phyloP scores from a whole-genome alignment of 345 rosid species.

The Boechera divaricarpa region DNA sequence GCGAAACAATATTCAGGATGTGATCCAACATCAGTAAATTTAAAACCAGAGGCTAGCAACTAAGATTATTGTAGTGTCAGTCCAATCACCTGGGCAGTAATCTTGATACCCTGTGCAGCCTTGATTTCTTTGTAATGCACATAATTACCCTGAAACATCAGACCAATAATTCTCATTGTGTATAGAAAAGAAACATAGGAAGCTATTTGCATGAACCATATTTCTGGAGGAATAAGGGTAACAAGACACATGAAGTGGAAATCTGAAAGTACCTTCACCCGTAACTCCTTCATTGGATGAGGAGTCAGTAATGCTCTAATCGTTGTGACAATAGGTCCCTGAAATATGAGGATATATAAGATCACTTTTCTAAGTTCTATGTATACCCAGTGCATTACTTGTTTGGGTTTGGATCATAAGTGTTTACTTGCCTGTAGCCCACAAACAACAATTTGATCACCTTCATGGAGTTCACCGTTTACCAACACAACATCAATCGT shows the following conservation, averaged over 20 bases:
- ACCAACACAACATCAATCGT: slow-evolving; percentile 95
- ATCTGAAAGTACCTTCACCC: slow-evolving; percentile 70
- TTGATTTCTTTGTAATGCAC: slow-evolving; percentile 85
- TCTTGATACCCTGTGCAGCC: slow-evolving; percentile 97
- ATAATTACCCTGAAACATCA: slow-evolving; percentile 76
- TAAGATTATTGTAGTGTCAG: slow-evolving; percentile 2
- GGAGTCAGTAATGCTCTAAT: slow-evolving; percentile 95
- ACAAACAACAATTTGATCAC: slow-evolving; percentile 93
- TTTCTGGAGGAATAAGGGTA: neutral
- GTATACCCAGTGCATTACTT: slow-evolving; percentile 12
- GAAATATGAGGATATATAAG: slow-evolving; percentile 35
- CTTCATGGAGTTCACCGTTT: slow-evolving; percentile 89
- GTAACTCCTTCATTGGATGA: slow-evolving; percentile 97
- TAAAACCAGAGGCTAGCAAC: slow-evolving; percentile 2
- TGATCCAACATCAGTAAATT: neutral
- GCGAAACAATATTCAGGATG: slow-evolving; percentile 7
- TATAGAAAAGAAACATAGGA: neutral
- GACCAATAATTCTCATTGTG: slow-evolving; percentile 23
- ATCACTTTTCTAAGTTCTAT: slow-evolving; percentile 23
- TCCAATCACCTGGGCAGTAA: slow-evolving; percentile 76
- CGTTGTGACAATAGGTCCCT: slow-evolving; percentile 90
- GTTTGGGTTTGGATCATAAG: slow-evolving; percentile 15
- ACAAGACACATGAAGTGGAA: slow-evolving; percentile 14
- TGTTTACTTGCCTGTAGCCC: slow-evolving; percentile 82
- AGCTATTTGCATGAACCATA: slow-evolving; percentile 3